Percentiles rank a stretch among this genome's conserved stretches.
Conservation (phyloP, 2,329 filamentous ascomycete species). For the Lecanosticta acicola region DNA sequence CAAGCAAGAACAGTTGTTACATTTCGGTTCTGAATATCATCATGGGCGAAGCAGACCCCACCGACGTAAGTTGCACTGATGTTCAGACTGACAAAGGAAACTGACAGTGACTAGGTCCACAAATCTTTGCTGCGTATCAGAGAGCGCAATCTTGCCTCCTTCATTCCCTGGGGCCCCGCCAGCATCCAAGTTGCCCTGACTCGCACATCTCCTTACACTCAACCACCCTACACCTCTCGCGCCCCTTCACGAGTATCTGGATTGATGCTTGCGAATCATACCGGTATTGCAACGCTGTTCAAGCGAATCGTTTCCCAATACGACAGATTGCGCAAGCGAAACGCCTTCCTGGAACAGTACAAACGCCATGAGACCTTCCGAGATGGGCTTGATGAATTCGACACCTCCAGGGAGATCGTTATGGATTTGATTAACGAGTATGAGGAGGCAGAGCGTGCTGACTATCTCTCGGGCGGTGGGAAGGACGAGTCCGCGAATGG, state of each 20-base stretch:
- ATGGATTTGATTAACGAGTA: slow-evolving; percentile 89
- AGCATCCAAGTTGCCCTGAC: slow-evolving; percentile 96
- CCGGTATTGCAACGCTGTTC: slow-evolving; percentile 93
- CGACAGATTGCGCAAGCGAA: slow-evolving; percentile 88
- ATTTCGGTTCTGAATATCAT: slow-evolving; percentile 99
- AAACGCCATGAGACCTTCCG: slow-evolving; percentile 92
- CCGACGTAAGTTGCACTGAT: slow-evolving; percentile 55
- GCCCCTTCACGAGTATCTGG: slow-evolving; percentile 83
- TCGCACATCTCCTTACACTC: slow-evolving; percentile 92
- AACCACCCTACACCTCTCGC: slow-evolving; percentile 89
- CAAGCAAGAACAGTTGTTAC: slow-evolving; percentile 96
- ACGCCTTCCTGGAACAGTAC: slow-evolving; percentile 93
- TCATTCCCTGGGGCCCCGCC: slow-evolving; percentile 97
- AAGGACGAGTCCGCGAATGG: slow-evolving; percentile 25
- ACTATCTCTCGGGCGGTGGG: slow-evolving; percentile 66
- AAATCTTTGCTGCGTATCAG: slow-evolving; percentile 95
- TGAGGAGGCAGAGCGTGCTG: slow-evolving; percentile 83
- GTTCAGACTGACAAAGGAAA: neutral
- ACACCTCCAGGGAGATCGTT: slow-evolving; percentile 88
- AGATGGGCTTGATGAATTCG: slow-evolving; percentile 88
- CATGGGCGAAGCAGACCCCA: slow-evolving; percentile 95
- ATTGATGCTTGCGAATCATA: slow-evolving; percentile 97
- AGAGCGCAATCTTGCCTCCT: slow-evolving; percentile 86
- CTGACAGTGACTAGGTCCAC: slow-evolving; percentile 56
- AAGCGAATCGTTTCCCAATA: slow-evolving; percentile 90